Percentiles rank a stretch among this genome's conserved stretches.
These are phyloP conservation scores for Berkeleyomyces rouxiae DNA, from an alignment of 2,329 filamentous ascomycete species.

Conservation along the genomic window DNA sequence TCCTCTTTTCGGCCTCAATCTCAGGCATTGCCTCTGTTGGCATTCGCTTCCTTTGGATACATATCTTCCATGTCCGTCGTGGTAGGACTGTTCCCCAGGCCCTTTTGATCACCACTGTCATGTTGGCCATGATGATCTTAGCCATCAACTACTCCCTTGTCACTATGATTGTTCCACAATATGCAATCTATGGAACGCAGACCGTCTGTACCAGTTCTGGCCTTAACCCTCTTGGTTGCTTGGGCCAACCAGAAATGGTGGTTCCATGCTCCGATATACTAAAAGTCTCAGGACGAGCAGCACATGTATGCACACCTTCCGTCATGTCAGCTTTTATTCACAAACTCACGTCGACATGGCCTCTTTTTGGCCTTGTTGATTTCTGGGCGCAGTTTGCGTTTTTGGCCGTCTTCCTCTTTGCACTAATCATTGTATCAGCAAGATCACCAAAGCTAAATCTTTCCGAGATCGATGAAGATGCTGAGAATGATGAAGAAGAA, in stretches of 20 bases:
- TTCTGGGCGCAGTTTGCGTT: slow-evolving; percentile 97
- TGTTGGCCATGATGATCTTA: slow-evolving; percentile 76
- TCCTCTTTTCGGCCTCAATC: slow-evolving; percentile 80
- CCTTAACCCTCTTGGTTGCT: slow-evolving; percentile 54
- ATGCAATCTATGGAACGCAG: slow-evolving; percentile 84
- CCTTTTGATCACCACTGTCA: slow-evolving; percentile 73
- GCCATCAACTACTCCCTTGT: slow-evolving; percentile 86
- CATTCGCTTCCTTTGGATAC: slow-evolving; percentile 92
- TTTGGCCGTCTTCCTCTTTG: slow-evolving; percentile 63
- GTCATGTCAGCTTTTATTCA: slow-evolving; percentile 89
- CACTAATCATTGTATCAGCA: slow-evolving; percentile 66
- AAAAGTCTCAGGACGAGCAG: slow-evolving; percentile 46
- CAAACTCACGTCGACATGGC: slow-evolving; percentile 81
- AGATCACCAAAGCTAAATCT: slow-evolving; percentile 63
- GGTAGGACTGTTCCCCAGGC: slow-evolving; percentile 85
- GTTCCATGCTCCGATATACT: slow-evolving; percentile 67
- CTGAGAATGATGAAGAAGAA: slow-evolving; percentile 86
- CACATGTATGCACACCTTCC: slow-evolving; percentile 74
- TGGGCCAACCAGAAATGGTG: slow-evolving; percentile 51
- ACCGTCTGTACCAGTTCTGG: slow-evolving; percentile 72
- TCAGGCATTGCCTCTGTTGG: slow-evolving; percentile 73
- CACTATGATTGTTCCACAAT: slow-evolving; percentile 91
- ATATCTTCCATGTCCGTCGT: slow-evolving; percentile 77
- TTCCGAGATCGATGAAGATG: slow-evolving; percentile 67
- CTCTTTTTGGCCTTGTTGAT: slow-evolving; percentile 79